These are phyloP conservation scores for Botrytis medusae DNA, from an alignment of 2,329 filamentous ascomycete species.

Conservation along the genomic window DNA sequence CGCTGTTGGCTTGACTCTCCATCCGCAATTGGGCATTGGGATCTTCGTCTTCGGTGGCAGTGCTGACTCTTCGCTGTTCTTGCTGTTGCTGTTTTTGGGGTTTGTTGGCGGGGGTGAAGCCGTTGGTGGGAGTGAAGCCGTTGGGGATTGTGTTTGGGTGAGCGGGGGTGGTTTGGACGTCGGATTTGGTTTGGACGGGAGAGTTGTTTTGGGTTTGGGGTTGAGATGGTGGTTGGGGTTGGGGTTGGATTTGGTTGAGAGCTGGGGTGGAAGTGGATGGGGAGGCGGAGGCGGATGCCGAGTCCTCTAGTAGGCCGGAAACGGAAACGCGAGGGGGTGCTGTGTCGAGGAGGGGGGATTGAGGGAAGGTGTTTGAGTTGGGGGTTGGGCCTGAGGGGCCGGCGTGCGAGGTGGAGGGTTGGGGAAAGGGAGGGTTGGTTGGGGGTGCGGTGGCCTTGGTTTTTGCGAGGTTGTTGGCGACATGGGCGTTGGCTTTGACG, in stretches of 20 bases:
- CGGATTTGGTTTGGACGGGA: neutral
- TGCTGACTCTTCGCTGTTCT: constrained; percentile 23
- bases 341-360: neutral
- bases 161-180: neutral
- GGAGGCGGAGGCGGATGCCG: neutral
- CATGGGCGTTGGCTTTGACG: constrained; percentile 65
- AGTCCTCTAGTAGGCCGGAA: constrained; percentile 13
- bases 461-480: neutral
- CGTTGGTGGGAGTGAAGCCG: constrained; percentile 25
- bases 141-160: neutral
- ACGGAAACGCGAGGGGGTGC: constrained; percentile 14
- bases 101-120: constrained; percentile 38
- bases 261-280: neutral
- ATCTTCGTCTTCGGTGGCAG: constrained; percentile 31
- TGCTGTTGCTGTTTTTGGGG: constrained; percentile 34
- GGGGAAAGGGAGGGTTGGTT: neutral
- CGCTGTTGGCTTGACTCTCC: constrained; percentile 29
- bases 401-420: neutral
- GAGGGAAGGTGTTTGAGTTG: neutral
- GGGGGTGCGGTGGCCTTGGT: neutral
- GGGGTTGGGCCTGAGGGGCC: neutral
- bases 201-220: neutral
- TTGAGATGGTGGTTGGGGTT: neutral
- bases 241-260: neutral
- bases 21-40: constrained; percentile 39